These are phyloP conservation scores for Botrytis deweyae DNA, from an alignment of 2,329 filamentous ascomycete species.

Conservation along the genomic window DNA sequence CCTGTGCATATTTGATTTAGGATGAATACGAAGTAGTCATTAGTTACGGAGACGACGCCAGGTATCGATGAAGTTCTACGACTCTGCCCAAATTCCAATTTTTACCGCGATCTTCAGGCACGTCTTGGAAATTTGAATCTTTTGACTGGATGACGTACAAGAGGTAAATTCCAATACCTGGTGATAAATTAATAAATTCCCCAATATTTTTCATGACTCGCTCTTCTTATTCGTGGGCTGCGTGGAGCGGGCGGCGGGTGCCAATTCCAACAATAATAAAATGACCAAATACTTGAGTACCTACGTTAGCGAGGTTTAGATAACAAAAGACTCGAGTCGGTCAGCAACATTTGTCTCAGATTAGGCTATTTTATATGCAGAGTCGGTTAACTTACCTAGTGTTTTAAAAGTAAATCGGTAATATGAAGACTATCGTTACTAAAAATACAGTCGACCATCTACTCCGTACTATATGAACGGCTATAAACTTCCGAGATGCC, in stretches of 20 bases:
- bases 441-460: not conserved
- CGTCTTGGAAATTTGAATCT: not conserved
- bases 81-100: not conserved
- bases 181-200: not conserved
- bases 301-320: not conserved
- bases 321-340: not conserved
- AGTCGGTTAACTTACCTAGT: not conserved
- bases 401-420: not conserved
- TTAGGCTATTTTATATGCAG: not conserved
- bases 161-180: not conserved
- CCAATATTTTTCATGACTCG: not conserved
- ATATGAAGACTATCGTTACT: not conserved
- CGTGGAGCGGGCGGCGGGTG: not conserved
- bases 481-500: not conserved
- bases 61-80: not conserved
- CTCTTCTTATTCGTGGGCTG: not conserved
- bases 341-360: not conserved
- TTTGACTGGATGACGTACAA: constrained; percentile 1
- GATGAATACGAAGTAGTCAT: not conserved
- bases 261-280: not conserved
- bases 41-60: not conserved
- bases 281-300: not conserved
- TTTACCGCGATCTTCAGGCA: not conserved
- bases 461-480: not conserved
- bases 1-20: not conserved